Percentiles rank a stretch among this genome's conserved stretches.
Evolutionary conservation across 2,329 filamentous ascomycete genomes (phyloP).

Genomic region (Epichloe gansuensis): DNA sequence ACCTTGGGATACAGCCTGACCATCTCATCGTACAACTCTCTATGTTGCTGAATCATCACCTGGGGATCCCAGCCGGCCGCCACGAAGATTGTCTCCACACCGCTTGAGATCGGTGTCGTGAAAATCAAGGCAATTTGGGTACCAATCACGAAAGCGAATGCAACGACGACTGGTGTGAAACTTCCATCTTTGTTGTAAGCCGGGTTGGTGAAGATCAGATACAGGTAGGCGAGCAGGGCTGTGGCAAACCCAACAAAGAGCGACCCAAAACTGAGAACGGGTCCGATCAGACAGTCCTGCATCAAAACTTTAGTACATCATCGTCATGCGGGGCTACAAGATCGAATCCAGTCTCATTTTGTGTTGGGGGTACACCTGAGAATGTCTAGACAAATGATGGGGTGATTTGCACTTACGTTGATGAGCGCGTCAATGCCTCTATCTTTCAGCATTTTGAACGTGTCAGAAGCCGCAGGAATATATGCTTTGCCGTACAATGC

Average conservation of each 20-base stretch:
- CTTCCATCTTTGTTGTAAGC: conserved; percentile 56
- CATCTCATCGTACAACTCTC: conserved; percentile 70
- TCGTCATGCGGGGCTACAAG: too few relatives aligned
- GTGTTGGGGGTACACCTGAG: too few relatives aligned
- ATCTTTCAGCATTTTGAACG: conserved; percentile 83
- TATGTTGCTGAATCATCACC: conserved; percentile 73
- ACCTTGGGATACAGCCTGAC: conserved; percentile 73
- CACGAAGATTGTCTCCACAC: conserved; percentile 88
- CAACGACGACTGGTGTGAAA: conserved; percentile 68
- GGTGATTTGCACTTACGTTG: conserved; percentile 35
- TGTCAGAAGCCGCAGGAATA: conserved; percentile 75
- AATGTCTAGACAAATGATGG: too few relatives aligned
- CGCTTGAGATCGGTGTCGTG: conserved; percentile 74
- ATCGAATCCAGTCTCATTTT: too few relatives aligned
- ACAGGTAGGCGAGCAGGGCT: conserved; percentile 74
- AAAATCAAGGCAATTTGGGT: conserved; percentile 84
- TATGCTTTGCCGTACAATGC: conserved; percentile 87
- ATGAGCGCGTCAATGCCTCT: conserved; percentile 83
- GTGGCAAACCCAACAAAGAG: conserved; percentile 77
- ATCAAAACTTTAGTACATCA: conserved; percentile 7
- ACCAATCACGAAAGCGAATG: conserved; percentile 80
- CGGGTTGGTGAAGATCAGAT: conserved; percentile 70
- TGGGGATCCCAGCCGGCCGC: conserved; percentile 58
- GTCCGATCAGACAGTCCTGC: conserved; percentile 64
- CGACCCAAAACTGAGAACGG: conserved; percentile 63